Percentiles rank a stretch among this genome's conserved stretches.
These are phyloP conservation scores for Mycena sp. DNA, from an alignment of 1,284 basidiomycete genomes.

Conservation along the genomic window DNA sequence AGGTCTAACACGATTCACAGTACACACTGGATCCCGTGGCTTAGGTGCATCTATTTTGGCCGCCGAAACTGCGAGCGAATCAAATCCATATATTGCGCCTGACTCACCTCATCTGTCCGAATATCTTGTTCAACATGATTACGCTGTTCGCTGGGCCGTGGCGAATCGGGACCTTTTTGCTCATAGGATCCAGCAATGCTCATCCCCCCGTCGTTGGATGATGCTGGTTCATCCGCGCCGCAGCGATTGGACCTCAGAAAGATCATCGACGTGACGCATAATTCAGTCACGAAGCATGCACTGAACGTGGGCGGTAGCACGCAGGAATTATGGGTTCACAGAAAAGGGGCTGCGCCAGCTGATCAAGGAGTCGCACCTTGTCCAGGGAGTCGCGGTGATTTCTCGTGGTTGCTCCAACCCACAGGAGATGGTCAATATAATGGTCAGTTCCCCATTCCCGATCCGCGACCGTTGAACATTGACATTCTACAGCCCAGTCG, in stretches of 20 bases:
- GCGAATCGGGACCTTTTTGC: constrained; percentile 50
- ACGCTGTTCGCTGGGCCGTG: constrained; percentile 48
- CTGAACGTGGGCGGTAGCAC: constrained; percentile 30
- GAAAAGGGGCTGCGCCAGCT: constrained; percentile 50
- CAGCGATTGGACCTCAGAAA: constrained; percentile 37
- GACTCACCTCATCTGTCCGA: constrained; percentile 38
- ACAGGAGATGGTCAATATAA: constrained; percentile 47
- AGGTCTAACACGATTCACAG: constrained; percentile 28
- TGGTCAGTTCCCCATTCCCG: constrained; percentile 29
- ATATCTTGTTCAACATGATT: constrained; percentile 47
- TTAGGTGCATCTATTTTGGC: constrained; percentile 46
- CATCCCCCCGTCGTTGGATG: constrained; percentile 30
- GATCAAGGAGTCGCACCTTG: constrained; percentile 46
- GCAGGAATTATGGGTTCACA: constrained; percentile 45
- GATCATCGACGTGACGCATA: constrained; percentile 51
- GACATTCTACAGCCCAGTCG: constrained; percentile 40
- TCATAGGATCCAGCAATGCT: constrained; percentile 46
- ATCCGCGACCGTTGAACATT: too few relatives aligned
- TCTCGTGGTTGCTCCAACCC: constrained; percentile 47
- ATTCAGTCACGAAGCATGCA: constrained; percentile 43
- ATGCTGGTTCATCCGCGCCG: background rate
- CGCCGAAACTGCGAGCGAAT: constrained; percentile 38
- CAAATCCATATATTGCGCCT: constrained; percentile 44
- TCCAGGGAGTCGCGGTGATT: constrained; percentile 49
- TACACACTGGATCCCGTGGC: constrained; percentile 50